Evolutionary conservation across 202 grass and related monocot genomes (phyloP).

Genomic region (Zoysia matrella): DNA sequence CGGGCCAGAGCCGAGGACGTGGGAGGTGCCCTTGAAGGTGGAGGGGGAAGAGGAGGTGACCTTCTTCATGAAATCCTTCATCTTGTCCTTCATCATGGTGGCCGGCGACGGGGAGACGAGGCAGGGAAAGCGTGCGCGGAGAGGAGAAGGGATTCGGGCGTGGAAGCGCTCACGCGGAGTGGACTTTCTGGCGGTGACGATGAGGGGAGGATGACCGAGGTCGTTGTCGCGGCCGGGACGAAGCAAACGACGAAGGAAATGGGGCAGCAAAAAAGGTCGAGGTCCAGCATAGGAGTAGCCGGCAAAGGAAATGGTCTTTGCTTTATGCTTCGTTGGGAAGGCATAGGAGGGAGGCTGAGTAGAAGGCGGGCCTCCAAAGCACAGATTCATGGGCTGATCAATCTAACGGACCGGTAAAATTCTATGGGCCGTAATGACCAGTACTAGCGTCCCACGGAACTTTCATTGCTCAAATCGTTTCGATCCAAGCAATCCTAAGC

Average conservation of each 20-base stretch:
- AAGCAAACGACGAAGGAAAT: constrained; percentile 16
- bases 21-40: constrained; percentile 75
- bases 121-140: constrained; percentile 13
- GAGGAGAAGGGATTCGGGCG: constrained; percentile 14
- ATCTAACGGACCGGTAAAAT: too few relatives aligned
- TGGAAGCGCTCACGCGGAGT: constrained; percentile 33
- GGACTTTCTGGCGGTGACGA: constrained; percentile 24
- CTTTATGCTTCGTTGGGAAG: constrained; percentile 32
- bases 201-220: not conserved
- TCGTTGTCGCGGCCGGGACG: constrained; percentile 15
- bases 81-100: constrained; percentile 80
- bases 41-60: constrained; percentile 79
- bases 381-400: not conserved
- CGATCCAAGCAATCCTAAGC: not conserved
- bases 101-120: not conserved
- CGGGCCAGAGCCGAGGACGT: constrained; percentile 67
- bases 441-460: too few relatives aligned
- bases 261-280: not conserved
- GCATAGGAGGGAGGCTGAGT: not conserved
- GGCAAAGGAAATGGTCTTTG: not conserved
- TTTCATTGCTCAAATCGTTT: too few relatives aligned
- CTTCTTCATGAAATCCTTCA: constrained; percentile 97
- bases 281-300: not conserved
- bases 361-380: not conserved
- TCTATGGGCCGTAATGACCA: too few relatives aligned